These are phyloP conservation scores for Kokia cookei DNA, from an alignment of 441 rosid species.

Conservation along the genomic window DNA sequence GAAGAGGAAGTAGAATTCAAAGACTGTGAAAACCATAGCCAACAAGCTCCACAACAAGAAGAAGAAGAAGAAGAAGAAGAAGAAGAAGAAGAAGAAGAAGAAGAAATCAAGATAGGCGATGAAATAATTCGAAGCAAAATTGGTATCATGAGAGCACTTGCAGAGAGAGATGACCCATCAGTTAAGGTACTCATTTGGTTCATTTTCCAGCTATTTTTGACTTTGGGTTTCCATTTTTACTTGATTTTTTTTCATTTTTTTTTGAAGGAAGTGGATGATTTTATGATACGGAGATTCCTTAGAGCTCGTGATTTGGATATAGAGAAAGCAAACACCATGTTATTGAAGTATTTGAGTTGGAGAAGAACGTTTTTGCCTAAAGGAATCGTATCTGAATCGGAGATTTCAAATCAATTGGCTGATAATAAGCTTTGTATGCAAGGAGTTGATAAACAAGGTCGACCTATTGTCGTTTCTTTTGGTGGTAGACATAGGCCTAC, in stretches of 20 bases:
- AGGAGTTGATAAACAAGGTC: constrained; percentile 67
- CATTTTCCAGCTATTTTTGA: not conserved
- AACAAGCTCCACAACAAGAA: not conserved
- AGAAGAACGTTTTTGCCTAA: constrained; percentile 45
- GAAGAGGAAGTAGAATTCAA: constrained; percentile 10
- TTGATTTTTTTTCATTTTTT: not conserved
- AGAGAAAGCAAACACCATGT: constrained; percentile 68
- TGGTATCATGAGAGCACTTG: constrained; percentile 69
- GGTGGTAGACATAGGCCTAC: constrained; percentile 60
- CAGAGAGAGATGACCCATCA: constrained; percentile 64
- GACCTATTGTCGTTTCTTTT: constrained; percentile 47
- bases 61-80: constrained; percentile 4
- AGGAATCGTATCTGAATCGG: constrained; percentile 45
- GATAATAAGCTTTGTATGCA: constrained; percentile 67
- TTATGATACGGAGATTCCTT: constrained; percentile 71
- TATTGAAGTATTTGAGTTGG: constrained; percentile 74
- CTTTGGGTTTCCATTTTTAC: not conserved
- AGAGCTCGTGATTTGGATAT: constrained; percentile 84
- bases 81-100: constrained; percentile 11
- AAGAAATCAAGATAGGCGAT: constrained; percentile 21
- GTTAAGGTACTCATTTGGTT: constrained; percentile 42
- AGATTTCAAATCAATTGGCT: constrained; percentile 53
- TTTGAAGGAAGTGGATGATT: constrained; percentile 69
- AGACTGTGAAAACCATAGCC: not conserved
- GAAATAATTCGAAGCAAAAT: constrained; percentile 71